These are phyloP conservation scores for Blastocystis sp. DNA, from an alignment of 352 stramenopile species.

Conservation along the genomic window DNA sequence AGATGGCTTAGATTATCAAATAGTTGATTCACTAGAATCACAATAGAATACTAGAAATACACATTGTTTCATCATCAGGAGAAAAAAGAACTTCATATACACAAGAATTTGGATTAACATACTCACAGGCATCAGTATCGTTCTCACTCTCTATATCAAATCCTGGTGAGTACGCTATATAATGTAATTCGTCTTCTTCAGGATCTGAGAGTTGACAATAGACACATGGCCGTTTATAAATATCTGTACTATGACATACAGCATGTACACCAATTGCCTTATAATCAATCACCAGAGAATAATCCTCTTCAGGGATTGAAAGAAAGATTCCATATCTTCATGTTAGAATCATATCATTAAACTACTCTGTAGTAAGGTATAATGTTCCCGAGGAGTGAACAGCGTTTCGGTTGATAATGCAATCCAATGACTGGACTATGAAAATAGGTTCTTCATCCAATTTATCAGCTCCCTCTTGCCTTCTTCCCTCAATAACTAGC, in stretches of 20 bases:
- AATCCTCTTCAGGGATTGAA: not conserved
- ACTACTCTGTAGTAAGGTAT: not conserved
- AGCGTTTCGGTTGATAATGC: not conserved
- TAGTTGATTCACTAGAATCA: not conserved
- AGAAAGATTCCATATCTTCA: constrained; percentile 10
- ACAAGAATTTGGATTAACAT: not conserved
- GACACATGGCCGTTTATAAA: constrained; percentile 45
- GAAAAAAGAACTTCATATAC: constrained; percentile 48
- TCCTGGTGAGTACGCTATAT: not conserved
- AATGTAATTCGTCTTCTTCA: not conserved
- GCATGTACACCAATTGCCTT: constrained; percentile 56
- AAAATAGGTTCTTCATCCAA: not conserved
- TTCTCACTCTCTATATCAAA: not conserved
- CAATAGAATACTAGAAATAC: not conserved
- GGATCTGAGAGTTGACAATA: constrained; percentile 59
- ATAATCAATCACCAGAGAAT: constrained; percentile 25
- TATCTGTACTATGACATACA: constrained; percentile 49
- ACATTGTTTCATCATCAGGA: not conserved
- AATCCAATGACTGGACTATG: not conserved
- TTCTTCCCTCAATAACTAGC: not conserved
- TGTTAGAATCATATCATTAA: not conserved
- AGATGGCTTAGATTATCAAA: constrained; percentile 21
- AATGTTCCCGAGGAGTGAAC: not conserved
- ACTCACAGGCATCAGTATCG: not conserved
- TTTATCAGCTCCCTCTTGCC: not conserved